A percentile compares a stretch with the other conserved stretches of the same genome.
These are phyloP conservation scores for Podosphaera xanthii DNA, from an alignment of 2,329 filamentous ascomycete genomes.

Conservation along the genomic window DNA sequence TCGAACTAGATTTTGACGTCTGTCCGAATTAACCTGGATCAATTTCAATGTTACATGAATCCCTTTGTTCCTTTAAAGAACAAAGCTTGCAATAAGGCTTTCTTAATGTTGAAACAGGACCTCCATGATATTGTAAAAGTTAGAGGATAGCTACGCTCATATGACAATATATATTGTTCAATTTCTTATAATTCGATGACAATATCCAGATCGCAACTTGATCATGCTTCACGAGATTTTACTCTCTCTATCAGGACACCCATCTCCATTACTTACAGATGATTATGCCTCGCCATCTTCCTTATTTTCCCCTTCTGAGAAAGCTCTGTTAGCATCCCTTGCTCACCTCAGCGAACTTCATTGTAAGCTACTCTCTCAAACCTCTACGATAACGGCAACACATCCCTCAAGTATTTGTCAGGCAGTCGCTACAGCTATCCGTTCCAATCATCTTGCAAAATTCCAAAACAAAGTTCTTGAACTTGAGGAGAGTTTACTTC, in stretches of 20 bases:
- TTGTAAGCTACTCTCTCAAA: slow-evolving; percentile 43
- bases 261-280: slow-evolving; percentile 59
- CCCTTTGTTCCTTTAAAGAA: no score
- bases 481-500: slow-evolving; percentile 59
- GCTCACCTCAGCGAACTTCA: slow-evolving; percentile 61
- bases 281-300: slow-evolving; percentile 24
- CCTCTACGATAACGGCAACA: slow-evolving; percentile 39
- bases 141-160: no score
- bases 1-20: no score
- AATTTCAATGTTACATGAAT: no score
- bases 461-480: slow-evolving; percentile 72
- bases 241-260: slow-evolving; percentile 83
- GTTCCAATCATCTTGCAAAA: slow-evolving; percentile 47
- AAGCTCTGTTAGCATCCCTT: slow-evolving; percentile 55
- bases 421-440: slow-evolving; percentile 60
- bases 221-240: slow-evolving; percentile 95
- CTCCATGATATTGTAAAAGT: no score
- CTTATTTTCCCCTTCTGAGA: slow-evolving; percentile 53
- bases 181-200: no score
- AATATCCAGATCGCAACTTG: background rate
- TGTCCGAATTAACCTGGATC: no score
- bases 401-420: slow-evolving; percentile 71
- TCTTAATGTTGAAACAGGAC: no score
- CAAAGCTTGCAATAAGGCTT: no score
- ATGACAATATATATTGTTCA: no score